Evolutionary conservation across 306 rosid species (phyloP), one percentile per base, ranked within the genome.

Genomic region (Begonia fuchsioides): DNA sequence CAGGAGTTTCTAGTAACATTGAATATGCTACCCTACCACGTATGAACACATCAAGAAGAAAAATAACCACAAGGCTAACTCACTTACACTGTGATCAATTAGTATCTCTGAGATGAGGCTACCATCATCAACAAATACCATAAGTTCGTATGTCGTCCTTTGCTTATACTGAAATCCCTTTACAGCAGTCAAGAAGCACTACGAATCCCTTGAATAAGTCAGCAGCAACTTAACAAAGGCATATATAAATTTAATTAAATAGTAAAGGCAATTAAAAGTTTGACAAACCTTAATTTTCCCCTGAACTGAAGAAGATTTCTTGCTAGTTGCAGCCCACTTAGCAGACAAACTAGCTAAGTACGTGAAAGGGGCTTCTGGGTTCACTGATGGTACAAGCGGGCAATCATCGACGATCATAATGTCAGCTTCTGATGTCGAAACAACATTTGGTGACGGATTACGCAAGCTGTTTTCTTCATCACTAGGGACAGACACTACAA

Each of bases 171-270:
- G 92, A 77, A 90, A 90, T 26, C 80, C 70, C 69, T 90, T 90
- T 44, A 90, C 94, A 17, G 92, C 95, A 53, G 97, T 84, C 77
- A 90, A 66, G 71, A 81, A 70, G 63, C 94, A 81, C 97, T 90
- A 14, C 79, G 65, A 65, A 72, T 26, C n/a, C 51, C 52, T 57
- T 54, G 65, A 26, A 57, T 35, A n/a, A 1, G 51, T 58, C 9
- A 52, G 72, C 45, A 41, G 14, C 12, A 41, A 10, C 3, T 41
- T 11, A 41, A 41, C 12, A 41, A 10, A 39, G 35, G 63, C 44
- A 17, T 6, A 40, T 10, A 52, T 41, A 48, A 65, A 45, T 9
- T 45, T 38, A 52, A 38, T 6, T 41, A 41, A 10, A 41, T 41
- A 41, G 60, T 56, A 53, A 44, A 46, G 13, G 13, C 44, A 14